A percentile compares a stretch with the other conserved stretches of the same genome.
These are phyloP conservation scores for Alternaria arborescens DNA, from an alignment of 2,329 filamentous ascomycete species.

Conservation along the genomic window DNA sequence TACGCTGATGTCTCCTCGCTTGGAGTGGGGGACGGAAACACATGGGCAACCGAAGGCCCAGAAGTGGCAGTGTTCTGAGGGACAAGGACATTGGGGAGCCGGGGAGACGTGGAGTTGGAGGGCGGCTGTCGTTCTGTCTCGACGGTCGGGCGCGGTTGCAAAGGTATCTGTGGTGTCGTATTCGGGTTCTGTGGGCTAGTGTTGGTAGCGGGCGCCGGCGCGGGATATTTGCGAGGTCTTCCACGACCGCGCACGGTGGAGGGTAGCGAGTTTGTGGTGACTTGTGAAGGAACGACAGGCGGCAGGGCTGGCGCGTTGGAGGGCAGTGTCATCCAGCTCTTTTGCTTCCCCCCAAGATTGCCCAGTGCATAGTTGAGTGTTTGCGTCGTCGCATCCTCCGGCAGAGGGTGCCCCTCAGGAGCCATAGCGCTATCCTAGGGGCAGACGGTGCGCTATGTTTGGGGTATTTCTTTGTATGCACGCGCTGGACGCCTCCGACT, in stretches of 20 bases:
- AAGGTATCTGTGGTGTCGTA: neutral
- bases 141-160: slow-evolving; percentile 5
- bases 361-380: slow-evolving; percentile 43
- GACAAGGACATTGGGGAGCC: slow-evolving; percentile 41
- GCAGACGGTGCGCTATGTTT: neutral
- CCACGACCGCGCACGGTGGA: slow-evolving; percentile 16
- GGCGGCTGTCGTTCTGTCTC: slow-evolving; percentile 26
- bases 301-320: neutral
- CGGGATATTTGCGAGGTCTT: slow-evolving; percentile 20
- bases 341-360: slow-evolving; percentile 40
- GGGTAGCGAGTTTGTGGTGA: slow-evolving; percentile 1
- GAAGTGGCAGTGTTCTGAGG: slow-evolving; percentile 5
- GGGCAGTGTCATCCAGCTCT: slow-evolving; percentile 42
- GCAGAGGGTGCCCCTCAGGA: slow-evolving; percentile 6
- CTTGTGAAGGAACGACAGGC: neutral
- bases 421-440: slow-evolving; percentile 19
- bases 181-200: neutral
- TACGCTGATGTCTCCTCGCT: slow-evolving; percentile 61
- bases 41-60: slow-evolving; percentile 31
- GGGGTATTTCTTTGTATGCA: neutral
- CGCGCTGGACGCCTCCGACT: slow-evolving; percentile 13
- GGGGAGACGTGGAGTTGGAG: slow-evolving; percentile 48
- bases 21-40: slow-evolving; percentile 69
- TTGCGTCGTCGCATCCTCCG: slow-evolving; percentile 23
- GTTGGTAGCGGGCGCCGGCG: neutral